A percentile compares a stretch with the other conserved stretches of the same genome.
Conservation (phyloP, 2,329 filamentous ascomycete species). For the Pseudogymnoascus sp. region DNA sequence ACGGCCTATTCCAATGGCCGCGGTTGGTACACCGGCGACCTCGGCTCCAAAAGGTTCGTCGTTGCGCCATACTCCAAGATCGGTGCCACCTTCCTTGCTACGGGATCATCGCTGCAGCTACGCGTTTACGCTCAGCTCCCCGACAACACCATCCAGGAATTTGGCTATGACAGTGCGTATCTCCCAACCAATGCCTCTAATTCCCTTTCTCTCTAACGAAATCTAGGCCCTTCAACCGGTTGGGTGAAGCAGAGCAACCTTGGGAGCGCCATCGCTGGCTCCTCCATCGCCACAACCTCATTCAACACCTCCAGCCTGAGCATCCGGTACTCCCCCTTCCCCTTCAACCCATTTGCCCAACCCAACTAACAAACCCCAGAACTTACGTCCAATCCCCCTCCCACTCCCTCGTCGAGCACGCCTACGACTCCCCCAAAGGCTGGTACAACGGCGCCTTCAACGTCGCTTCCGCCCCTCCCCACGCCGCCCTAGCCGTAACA, state of each 20-base stretch:
- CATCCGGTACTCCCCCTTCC: neutral
- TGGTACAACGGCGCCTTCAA: neutral
- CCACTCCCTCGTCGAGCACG: neutral
- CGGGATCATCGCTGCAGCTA: neutral
- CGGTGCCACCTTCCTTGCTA: neutral
- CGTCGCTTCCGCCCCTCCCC: neutral
- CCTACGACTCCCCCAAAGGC: neutral
- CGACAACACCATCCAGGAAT: conserved; percentile 8
- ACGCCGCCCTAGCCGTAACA: neutral
- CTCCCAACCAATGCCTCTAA: neutral
- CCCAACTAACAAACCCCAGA: neutral
- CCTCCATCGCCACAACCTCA: neutral
- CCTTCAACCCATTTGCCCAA: no score
- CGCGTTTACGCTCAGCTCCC: conserved; percentile 1
- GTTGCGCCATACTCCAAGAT: neutral
- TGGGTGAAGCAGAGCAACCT: neutral
- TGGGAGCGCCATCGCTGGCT: neutral
- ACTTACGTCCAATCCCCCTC: conserved; percentile 1
- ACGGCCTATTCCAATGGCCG: conserved; percentile 12
- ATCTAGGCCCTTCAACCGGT: neutral
- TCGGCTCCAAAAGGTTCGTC: conserved; percentile 1
- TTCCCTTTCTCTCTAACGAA: neutral
- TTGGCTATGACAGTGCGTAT: neutral
- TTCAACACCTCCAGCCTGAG: neutral
- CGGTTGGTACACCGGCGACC: conserved; percentile 15